phyloP scores from a whole-genome alignment of 345 rosid species.

The Citrus hindsii region DNA sequence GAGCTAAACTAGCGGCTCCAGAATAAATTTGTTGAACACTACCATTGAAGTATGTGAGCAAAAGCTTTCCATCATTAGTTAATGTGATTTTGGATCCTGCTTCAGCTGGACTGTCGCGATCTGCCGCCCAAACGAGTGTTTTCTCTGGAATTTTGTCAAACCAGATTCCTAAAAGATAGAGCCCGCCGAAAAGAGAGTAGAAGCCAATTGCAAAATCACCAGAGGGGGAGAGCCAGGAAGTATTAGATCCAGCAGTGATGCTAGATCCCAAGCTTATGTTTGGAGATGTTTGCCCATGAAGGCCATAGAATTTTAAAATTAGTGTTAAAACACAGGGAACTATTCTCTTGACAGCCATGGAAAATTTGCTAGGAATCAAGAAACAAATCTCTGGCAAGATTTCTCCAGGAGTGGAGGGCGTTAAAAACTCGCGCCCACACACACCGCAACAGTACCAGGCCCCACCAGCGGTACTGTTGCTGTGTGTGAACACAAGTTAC shows the following conservation, averaged over 20 bases:
- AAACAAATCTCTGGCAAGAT: not conserved
- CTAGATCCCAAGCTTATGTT: slow-evolving; percentile 14
- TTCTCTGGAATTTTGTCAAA: slow-evolving; percentile 12
- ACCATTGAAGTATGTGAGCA: slow-evolving; percentile 14
- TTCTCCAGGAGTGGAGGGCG: not conserved
- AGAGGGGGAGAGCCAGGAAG: slow-evolving; percentile 24
- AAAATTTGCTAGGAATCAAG: not conserved
- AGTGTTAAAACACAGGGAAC: slow-evolving; percentile 1
- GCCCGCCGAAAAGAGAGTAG: slow-evolving; percentile 4
- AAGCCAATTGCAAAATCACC: slow-evolving; percentile 28
- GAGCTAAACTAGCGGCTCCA: slow-evolving; percentile 9
- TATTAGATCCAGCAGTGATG: slow-evolving; percentile 19
- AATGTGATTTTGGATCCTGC: slow-evolving; percentile 19
- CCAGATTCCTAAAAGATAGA: slow-evolving; percentile 26
- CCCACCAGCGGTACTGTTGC: no score
- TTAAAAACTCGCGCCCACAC: no score
- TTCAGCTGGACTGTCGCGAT: slow-evolving; percentile 20
- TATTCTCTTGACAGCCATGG: slow-evolving; percentile 3
- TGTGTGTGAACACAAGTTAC: no score
- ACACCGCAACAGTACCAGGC: no score
- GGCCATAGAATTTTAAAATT: not conserved
- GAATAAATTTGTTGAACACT: not conserved
- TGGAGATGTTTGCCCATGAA: slow-evolving; percentile 7
- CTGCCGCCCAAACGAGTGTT: slow-evolving; percentile 25
- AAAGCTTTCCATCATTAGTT: slow-evolving; percentile 12